These are phyloP conservation scores for Lithospermum erythrorhizon DNA, from an alignment of 257 asterid genomes.

Conservation along the genomic window DNA sequence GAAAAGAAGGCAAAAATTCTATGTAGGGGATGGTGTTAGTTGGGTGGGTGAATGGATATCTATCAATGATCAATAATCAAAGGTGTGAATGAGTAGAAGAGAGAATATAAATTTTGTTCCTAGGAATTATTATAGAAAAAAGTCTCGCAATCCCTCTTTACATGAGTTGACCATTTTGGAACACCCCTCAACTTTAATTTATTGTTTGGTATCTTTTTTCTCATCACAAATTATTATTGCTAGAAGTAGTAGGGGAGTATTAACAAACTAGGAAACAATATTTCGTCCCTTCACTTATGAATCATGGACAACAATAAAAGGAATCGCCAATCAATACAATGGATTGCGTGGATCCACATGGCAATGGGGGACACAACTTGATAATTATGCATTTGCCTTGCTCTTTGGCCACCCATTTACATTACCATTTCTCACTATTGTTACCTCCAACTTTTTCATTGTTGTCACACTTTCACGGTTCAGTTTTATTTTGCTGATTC, in stretches of 20 bases:
- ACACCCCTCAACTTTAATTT: conserved; percentile 6
- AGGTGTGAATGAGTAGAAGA: conserved; percentile 33
- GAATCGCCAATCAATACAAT: conserved; percentile 7
- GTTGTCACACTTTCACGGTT: conserved; percentile 10
- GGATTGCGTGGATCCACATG: conserved; percentile 48
- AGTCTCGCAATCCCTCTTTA: conserved; percentile 20
- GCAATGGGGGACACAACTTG: conserved; percentile 32
- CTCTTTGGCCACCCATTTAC: conserved; percentile 34
- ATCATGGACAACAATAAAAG: background rate
- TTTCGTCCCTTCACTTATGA: background rate
- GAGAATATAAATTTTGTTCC: conserved; percentile 17
- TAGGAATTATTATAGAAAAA: conserved; percentile 21
- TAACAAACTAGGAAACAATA: conserved; percentile 39
- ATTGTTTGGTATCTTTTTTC: background rate
- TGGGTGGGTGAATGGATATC: conserved; percentile 23
- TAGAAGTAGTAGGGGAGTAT: conserved; percentile 11
- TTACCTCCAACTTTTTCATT: conserved; percentile 11
- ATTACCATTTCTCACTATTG: conserved; percentile 23
- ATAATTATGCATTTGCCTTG: conserved; percentile 31
- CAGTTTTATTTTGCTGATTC: background rate
- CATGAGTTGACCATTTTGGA: conserved; percentile 29
- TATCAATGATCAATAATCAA: conserved; percentile 43
- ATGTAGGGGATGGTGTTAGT: conserved; percentile 19
- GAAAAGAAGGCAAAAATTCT: conserved; percentile 7
- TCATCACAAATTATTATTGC: background rate